Evolutionary conservation across 1,284 basidiomycete species (phyloP).

Genomic region (Cutaneotrichosporon sp.): DNA sequence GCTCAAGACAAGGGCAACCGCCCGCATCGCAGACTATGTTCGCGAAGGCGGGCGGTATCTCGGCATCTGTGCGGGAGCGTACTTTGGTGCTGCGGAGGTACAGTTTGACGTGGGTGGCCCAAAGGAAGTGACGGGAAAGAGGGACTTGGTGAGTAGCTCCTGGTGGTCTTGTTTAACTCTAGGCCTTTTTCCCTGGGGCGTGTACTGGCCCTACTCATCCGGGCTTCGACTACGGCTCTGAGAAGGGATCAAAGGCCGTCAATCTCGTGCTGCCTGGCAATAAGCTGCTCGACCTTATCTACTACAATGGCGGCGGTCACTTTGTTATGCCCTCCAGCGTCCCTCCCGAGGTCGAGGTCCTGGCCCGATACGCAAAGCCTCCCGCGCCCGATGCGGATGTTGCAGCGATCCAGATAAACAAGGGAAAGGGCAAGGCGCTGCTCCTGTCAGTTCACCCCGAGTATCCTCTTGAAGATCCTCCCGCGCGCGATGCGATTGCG

Average conservation of each 20-base stretch:
- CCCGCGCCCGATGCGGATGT: conserved; percentile 31
- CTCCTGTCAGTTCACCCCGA: conserved; percentile 65
- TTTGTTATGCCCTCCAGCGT: conserved; percentile 48
- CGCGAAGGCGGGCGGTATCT: conserved; percentile 64
- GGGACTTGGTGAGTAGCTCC: conserved; percentile 50
- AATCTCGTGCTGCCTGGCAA: conserved; percentile 33
- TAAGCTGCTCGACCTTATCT: conserved; percentile 45
- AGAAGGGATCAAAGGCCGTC: conserved; percentile 50
- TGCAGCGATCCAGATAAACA: conserved; percentile 54
- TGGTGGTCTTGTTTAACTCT: not conserved
- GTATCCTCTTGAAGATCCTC: conserved; percentile 54
- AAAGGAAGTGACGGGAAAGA: conserved; percentile 52
- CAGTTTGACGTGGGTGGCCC: conserved; percentile 53
- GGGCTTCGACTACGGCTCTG: conserved; percentile 55
- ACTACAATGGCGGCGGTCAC: conserved; percentile 57
- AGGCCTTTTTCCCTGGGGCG: conserved; percentile 57
- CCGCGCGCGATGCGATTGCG: conserved; percentile 47
- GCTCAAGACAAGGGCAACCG: conserved; percentile 42
- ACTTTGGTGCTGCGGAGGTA: conserved; percentile 53
- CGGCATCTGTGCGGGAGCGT: conserved; percentile 61
- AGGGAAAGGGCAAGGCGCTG: conserved; percentile 58
- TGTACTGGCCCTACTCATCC: conserved; percentile 57
- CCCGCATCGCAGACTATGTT: conserved; percentile 60
- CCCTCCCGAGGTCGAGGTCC: conserved; percentile 38
- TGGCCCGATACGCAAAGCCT: conserved; percentile 48